Base-by-base conservation (phyloP, 1,139 yeast genomes). In the Saccharomycopsis hybrid region DNA sequence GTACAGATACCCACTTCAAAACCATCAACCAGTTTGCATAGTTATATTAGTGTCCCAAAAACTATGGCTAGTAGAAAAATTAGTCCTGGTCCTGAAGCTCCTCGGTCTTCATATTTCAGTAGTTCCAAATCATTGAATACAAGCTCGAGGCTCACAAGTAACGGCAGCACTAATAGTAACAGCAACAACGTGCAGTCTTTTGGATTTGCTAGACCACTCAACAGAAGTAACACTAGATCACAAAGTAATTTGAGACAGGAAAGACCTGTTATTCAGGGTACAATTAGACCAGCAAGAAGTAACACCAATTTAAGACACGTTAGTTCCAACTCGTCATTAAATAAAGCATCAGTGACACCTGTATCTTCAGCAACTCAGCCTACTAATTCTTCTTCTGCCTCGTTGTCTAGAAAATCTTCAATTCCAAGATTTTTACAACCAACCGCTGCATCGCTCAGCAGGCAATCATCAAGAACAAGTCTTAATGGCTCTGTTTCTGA, bases 371-470 rank as follows among this genome's bases (percentile, higher is more conserved):
- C 18, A 18, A 18, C 18, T 18, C 18, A 18, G 18, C 18, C 18
- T 18, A 18, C 18, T 18, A 18, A 18, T 18, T 13, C n/a, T 5
- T 7, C 18, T 8, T 36, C 39, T 13, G 11, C 11, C 11, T 31
- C 35, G 11, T 24, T 41, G 35, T 33, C 25, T 8, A 47, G 41
- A 41, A 48, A 47, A 30, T 31, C 41, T 11, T 44, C 50, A 18
- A 37, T 51, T 4, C 54, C 54, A 35, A 44, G 47, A 5, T 51
- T 51, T 18, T 37, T 44, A 5, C 49, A 51, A 36, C 51, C 54
- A 9, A 51, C 54, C 2, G 54, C 47, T 7, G 47, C 54, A 13
- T 51, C 54, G 4, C 37, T 51, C 13, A 51, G 51, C 38, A 48
- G 54, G 33, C 54, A 48, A 29, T 48, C 54, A n/a, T 51, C 54